phyloP scores from a whole-genome alignment of 2,329 filamentous ascomycete species.

The Samsoniella hepiali region DNA sequence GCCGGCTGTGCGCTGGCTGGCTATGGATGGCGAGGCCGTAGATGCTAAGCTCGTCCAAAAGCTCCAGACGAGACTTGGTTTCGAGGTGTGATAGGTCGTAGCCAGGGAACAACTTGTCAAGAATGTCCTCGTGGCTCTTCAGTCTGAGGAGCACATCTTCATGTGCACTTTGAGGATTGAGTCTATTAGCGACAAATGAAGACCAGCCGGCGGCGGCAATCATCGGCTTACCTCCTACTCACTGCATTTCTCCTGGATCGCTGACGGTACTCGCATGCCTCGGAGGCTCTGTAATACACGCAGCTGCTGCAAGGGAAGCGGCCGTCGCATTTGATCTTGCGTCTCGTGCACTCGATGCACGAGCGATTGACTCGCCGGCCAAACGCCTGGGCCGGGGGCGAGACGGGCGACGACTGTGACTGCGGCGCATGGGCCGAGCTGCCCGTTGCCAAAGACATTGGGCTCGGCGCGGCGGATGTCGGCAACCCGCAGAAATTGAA shows the following conservation, averaged over 20 bases:
- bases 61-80: conserved; percentile 24
- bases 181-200: background rate
- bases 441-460: background rate
- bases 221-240: conserved; percentile 27
- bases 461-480: background rate
- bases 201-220: background rate
- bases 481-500: background rate
- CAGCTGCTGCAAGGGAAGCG: conserved; percentile 37
- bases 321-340: conserved; percentile 41
- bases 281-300: conserved; percentile 29
- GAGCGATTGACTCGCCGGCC: conserved; percentile 25
- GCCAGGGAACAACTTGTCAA: conserved; percentile 26
- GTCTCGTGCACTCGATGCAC: conserved; percentile 28
- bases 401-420: conserved; percentile 1
- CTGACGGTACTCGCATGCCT: conserved; percentile 30
- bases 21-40: background rate
- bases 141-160: conserved; percentile 27
- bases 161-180: conserved; percentile 22
- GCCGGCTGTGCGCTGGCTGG: background rate
- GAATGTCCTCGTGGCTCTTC: conserved; percentile 24
- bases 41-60: conserved; percentile 21
- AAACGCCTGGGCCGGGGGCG: conserved; percentile 5
- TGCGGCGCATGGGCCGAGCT: background rate
- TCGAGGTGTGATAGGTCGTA: conserved; percentile 20
- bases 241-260: conserved; percentile 30